phyloP scores from a whole-genome alignment of 1,284 basidiomycete species.

The Exobasidium rhododendri region DNA sequence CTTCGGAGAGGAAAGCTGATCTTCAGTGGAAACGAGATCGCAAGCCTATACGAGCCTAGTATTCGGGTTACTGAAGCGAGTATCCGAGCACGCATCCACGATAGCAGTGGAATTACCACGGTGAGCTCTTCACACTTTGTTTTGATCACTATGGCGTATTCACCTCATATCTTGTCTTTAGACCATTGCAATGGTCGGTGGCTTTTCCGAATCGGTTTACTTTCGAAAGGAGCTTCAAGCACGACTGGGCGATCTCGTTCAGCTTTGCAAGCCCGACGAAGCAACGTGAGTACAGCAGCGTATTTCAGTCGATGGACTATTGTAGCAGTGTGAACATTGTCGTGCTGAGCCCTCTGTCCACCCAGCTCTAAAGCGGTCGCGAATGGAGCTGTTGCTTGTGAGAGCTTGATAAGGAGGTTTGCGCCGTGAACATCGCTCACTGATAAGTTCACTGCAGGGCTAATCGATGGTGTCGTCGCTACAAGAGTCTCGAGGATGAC shows the following conservation, averaged over 20 bases:
- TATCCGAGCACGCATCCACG: constrained; percentile 12
- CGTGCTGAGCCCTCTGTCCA: too few relatives aligned
- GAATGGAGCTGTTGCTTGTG: constrained; percentile 13
- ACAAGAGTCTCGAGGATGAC: constrained; percentile 13
- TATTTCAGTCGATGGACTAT: too few relatives aligned
- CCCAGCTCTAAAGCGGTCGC: constrained; percentile 18
- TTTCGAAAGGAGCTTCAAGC: constrained; percentile 17
- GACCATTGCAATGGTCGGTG: constrained; percentile 19
- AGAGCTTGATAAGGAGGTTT: neutral
- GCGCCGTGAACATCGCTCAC: too few relatives aligned
- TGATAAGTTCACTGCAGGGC: constrained; percentile 7
- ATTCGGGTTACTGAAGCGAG: constrained; percentile 9
- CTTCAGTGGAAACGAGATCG: constrained; percentile 17
- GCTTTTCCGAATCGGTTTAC: constrained; percentile 18
- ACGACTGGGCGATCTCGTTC: constrained; percentile 16
- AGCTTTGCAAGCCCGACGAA: constrained; percentile 22
- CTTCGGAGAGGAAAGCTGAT: constrained; percentile 13
- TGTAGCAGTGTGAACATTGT: too few relatives aligned
- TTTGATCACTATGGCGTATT: neutral
- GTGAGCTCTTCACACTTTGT: too few relatives aligned
- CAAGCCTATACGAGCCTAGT: constrained; percentile 15
- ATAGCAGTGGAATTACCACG: neutral
- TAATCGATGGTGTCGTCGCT: constrained; percentile 15
- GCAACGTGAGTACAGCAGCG: constrained; percentile 9
- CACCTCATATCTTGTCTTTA: too few relatives aligned